These are phyloP conservation scores for Cylindrotheca fusiformis DNA, from an alignment of 108 stramenopile species.

Conservation along the genomic window DNA sequence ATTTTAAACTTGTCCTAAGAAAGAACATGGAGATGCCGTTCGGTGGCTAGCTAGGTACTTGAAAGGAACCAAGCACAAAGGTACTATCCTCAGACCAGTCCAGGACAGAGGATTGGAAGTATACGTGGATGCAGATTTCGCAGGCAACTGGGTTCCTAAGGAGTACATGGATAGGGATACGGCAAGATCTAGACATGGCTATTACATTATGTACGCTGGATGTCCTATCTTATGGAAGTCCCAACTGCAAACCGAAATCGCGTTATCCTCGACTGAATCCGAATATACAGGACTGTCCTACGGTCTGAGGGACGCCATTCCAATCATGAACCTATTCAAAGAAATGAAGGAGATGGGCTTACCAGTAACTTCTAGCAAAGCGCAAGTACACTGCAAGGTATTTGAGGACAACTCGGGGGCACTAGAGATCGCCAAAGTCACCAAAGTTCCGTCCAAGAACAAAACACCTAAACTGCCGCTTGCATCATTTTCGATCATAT, in stretches of 20 bases:
- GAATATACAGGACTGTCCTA: slow-evolving; percentile 27
- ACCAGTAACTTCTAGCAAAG: too few relatives aligned
- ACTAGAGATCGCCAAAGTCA: too few relatives aligned
- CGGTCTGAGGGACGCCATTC: slow-evolving; percentile 30
- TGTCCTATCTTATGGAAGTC: too few relatives aligned
- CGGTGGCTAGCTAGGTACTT: too few relatives aligned
- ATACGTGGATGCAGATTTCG: slow-evolving; percentile 50
- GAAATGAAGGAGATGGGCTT: too few relatives aligned
- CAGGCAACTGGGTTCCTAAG: slow-evolving; percentile 39
- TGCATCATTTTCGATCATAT: slow-evolving; percentile 40
- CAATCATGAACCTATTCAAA: too few relatives aligned
- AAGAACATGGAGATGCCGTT: slow-evolving; percentile 37
- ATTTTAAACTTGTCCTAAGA: slow-evolving; percentile 34
- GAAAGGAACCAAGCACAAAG: too few relatives aligned
- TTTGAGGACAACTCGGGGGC: too few relatives aligned
- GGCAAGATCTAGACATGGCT: slow-evolving; percentile 46
- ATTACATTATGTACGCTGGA: too few relatives aligned
- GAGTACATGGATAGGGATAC: slow-evolving; percentile 26
- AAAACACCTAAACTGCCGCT: slow-evolving; percentile 27
- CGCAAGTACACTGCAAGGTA: slow-evolving; percentile 27
- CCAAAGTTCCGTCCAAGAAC: too few relatives aligned
- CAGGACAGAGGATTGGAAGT: slow-evolving; percentile 13
- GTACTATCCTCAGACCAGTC: slow-evolving; percentile 22
- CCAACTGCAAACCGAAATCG: too few relatives aligned
- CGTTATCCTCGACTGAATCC: slow-evolving; percentile 28